Evolutionary conservation across 202 grass and related monocot species (phyloP), one percentile per base, ranked within the genome.

Genomic region (Zizania palustris): DNA sequence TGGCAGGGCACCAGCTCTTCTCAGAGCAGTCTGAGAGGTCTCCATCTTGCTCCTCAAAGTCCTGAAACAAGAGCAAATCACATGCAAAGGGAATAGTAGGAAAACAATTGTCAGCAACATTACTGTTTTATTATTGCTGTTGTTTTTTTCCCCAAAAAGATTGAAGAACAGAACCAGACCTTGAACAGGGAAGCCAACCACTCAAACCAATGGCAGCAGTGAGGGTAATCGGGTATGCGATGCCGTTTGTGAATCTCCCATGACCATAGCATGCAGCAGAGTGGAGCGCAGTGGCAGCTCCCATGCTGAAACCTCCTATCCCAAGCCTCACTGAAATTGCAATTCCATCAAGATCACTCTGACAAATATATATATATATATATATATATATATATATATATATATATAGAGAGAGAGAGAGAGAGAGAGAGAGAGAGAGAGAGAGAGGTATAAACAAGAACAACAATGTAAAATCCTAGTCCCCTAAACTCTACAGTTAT

Each of bases 281-380:
- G 83, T 98, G 87, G 48, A 98, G 83, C 16, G 96, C 91, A 6
- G 83, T 74, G 2, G 91, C 87, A 0, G 87, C 91, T 11, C 96
- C 96, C 89, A 98, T 90, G 85, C 96, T 98, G 70, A 98, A 98
- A 13, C 96, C 96, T 7, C 96, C 96, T 11, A 98, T 98, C 20
- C 96, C 96, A 64, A 98, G 87, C 68, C 77, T 95, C 67, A 95
- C 96, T 98, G 87, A 1, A 82, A 88, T 72, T 18, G 44, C 9
- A 67, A 63, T 80, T 34, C 39, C 11, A 53, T 34, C 42, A 54
- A 21, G 6, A 42, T 58, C 40, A 49, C 34, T 3, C n/a, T 18
- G 10, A 15, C 16, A 35, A 22, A 46, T 38, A 73, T n/a, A n/a
- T n/a, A n/a, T n/a, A n/a, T n/a, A n/a, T n/a, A n/a, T n/a, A n/a